Evolutionary conservation across 345 rosid species (phyloP).

Genomic region (Brassica nigra): DNA sequence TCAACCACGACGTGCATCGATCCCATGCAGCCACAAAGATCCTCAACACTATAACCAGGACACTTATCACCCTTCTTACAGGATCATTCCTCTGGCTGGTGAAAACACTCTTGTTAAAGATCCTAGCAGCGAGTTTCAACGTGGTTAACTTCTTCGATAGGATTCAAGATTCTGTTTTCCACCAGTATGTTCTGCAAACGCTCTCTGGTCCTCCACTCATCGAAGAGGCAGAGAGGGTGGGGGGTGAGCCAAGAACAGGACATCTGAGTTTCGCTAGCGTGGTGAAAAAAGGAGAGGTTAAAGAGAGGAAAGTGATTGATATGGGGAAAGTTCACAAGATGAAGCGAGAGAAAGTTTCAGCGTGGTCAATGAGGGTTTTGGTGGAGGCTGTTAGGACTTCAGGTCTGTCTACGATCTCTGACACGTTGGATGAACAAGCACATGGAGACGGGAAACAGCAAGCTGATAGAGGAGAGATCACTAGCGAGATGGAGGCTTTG

Average conservation of each 20-base stretch:
- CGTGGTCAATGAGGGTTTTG: slow-evolving; percentile 89
- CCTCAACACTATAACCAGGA: slow-evolving; percentile 55
- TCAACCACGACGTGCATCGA: slow-evolving; percentile 50
- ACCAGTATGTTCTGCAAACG: slow-evolving; percentile 77
- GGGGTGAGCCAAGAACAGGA: slow-evolving; percentile 51
- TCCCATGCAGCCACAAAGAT: slow-evolving; percentile 49
- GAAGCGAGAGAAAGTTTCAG: slow-evolving; percentile 80
- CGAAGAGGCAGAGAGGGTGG: slow-evolving; percentile 64
- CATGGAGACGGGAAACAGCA: slow-evolving; percentile 46
- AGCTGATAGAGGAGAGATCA: slow-evolving; percentile 61
- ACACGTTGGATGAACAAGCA: slow-evolving; percentile 57
- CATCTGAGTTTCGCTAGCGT: slow-evolving; percentile 53
- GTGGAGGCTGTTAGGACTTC: slow-evolving; percentile 72
- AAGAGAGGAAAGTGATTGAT: slow-evolving; percentile 68
- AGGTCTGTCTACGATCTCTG: slow-evolving; percentile 71
- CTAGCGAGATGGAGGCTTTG: slow-evolving; percentile 78
- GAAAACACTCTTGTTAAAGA: slow-evolving; percentile 72
- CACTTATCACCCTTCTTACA: slow-evolving; percentile 59
- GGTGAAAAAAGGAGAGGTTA: slow-evolving; percentile 50
- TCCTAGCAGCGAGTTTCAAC: slow-evolving; percentile 80
- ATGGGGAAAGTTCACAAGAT: slow-evolving; percentile 72
- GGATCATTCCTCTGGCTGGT: slow-evolving; percentile 76
- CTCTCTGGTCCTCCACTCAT: slow-evolving; percentile 76
- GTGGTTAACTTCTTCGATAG: slow-evolving; percentile 78
- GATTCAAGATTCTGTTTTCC: slow-evolving; percentile 84